A percentile compares a stretch with the other conserved stretches of the same genome.
phyloP scores from a whole-genome alignment of 1,284 basidiomycete genomes.

The Erythrobasidium hasegawianum region DNA sequence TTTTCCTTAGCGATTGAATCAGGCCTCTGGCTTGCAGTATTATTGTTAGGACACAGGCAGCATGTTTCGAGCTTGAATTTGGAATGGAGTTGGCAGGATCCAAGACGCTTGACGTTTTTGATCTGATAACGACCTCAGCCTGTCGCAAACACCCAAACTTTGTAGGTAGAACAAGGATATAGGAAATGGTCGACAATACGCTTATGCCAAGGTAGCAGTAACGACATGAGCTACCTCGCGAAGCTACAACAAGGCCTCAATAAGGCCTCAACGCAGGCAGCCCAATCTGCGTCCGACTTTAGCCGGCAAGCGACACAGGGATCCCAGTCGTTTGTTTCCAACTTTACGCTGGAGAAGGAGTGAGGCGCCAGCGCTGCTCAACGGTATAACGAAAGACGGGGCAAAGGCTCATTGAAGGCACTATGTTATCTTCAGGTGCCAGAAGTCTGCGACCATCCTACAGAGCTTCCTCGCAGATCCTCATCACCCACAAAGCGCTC shows the following conservation, averaged over 20 bases:
- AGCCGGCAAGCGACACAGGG: conserved; percentile 48
- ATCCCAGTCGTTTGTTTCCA: conserved; percentile 70
- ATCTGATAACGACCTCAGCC: too few species aligned
- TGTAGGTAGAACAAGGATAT: too few species aligned
- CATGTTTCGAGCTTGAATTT: too few species aligned
- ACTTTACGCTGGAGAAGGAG: conserved; percentile 62
- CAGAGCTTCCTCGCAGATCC: conserved; percentile 74
- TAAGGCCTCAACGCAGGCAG: conserved; percentile 18
- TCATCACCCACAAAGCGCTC: conserved; percentile 76
- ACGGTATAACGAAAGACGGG: background rate
- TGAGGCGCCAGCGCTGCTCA: conserved; percentile 16
- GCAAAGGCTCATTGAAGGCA: background rate
- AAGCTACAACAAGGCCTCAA: conserved; percentile 29
- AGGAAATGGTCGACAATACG: too few species aligned
- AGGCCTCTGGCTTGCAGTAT: too few species aligned
- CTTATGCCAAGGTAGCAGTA: too few species aligned
- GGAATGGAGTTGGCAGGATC: too few species aligned
- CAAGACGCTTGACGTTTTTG: too few species aligned
- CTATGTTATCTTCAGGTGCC: conserved; percentile 70
- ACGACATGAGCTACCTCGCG: conserved; percentile 20
- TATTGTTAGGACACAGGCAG: too few species aligned
- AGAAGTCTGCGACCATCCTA: conserved; percentile 89
- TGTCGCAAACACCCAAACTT: too few species aligned
- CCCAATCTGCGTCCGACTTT: conserved; percentile 9
- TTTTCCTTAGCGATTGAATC: too few species aligned